Evolutionary conservation across 495 filamentous ascomycete genomes (phyloP).

Genomic region (Pyrenopolyporus hunteri): DNA sequence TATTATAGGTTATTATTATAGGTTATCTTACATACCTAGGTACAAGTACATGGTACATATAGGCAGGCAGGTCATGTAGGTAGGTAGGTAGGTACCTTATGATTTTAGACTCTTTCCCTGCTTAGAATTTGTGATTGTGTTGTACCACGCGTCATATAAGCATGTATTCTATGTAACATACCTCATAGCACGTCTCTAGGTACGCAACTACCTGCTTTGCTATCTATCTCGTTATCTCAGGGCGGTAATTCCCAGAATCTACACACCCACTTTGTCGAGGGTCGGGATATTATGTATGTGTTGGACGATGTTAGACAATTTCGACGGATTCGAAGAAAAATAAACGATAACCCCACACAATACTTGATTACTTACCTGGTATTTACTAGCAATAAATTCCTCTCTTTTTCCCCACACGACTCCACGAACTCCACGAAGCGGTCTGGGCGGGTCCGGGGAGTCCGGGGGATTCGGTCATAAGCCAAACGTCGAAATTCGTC

Average conservation of each 20-base stretch:
- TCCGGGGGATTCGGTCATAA: slow-evolving; percentile 23
- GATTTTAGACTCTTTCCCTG: too few species aligned
- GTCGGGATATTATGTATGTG: background rate
- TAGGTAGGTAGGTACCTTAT: too few species aligned
- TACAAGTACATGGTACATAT: background rate
- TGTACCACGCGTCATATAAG: background rate
- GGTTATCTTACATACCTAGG: background rate
- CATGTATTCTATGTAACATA: background rate
- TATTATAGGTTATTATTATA: too few species aligned
- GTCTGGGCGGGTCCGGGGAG: slow-evolving; percentile 24
- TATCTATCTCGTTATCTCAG: too few species aligned
- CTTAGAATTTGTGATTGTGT: background rate
- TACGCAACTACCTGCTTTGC: too few species aligned
- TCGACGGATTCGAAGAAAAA: background rate
- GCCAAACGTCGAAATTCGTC: slow-evolving; percentile 1
- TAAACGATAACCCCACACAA: slow-evolving; percentile 18
- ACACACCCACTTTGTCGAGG: background rate
- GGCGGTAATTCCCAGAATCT: background rate
- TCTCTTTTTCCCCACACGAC: slow-evolving; percentile 34
- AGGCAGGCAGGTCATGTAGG: too few species aligned
- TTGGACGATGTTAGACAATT: background rate
- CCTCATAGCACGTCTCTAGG: too few species aligned
- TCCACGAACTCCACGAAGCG: slow-evolving; percentile 21
- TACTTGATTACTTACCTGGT: too few species aligned
- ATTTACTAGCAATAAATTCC: too few species aligned